Evolutionary conservation across 2,329 filamentous ascomycete species (phyloP).

Genomic region (Penicillium sp.): DNA sequence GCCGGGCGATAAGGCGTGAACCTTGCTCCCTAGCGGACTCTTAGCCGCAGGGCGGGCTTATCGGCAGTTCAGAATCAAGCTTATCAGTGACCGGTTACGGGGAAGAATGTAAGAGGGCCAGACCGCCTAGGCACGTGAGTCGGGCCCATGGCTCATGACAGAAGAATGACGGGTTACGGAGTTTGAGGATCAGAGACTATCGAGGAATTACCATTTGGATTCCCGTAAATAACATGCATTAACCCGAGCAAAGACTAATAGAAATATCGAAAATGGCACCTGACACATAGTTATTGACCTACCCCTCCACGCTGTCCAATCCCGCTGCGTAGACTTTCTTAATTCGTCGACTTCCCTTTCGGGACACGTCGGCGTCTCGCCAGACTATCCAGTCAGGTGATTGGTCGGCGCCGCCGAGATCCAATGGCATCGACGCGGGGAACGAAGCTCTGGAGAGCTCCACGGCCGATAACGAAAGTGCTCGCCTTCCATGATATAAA

Average conservation of each 20-base stretch:
- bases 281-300: neutral
- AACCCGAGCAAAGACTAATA: neutral
- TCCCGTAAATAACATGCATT: neutral
- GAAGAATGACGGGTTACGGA: neutral
- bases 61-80: neutral
- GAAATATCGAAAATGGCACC: neutral
- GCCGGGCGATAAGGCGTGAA: no score
- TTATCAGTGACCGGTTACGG: neutral
- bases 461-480: conserved; percentile 21
- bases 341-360: conserved; percentile 21
- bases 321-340: conserved; percentile 27
- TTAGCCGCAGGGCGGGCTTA: neutral
- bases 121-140: neutral
- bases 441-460: conserved; percentile 23
- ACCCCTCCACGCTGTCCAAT: neutral
- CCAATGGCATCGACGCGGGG: conserved; percentile 27
- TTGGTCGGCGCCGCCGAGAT: conserved; percentile 30
- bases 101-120: neutral
- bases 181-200: no score
- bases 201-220: neutral
- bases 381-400: conserved; percentile 3
- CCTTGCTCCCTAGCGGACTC: no score
- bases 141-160: neutral
- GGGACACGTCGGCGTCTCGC: conserved; percentile 23
- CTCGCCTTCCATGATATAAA: conserved; percentile 22